Evolutionary conservation across 257 asterid species (phyloP), one percentile per base, ranked within the genome.

Genomic region (Galeopsis tetrahit): DNA sequence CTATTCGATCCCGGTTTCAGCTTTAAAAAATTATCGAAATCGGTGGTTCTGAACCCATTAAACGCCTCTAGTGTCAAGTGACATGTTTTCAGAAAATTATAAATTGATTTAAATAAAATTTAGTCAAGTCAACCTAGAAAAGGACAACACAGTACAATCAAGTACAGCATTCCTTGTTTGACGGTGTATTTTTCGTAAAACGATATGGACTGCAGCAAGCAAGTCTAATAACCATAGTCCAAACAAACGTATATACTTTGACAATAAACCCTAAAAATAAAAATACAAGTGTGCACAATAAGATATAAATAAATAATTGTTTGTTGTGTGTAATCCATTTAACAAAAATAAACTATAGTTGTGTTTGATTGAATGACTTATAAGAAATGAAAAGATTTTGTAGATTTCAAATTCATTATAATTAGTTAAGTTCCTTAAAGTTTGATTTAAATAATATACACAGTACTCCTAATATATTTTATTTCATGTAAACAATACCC

Each of bases 131-230:
- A 68, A 75, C 15, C 9, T 48, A 68, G 61, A 64, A 74, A 75
- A 46, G 1, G 81, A 82, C 84, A 68, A 34, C 48, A 71, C n/a
- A 33, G 85, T 83, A 83, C 85, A 62, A 83, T 83, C 79, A 74
- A 75, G 83, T 83, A 78, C 83, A 72, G 76, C 76, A 56, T 17
- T 56, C 68, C 63, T 75, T 52, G 71, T 71, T 80, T 80, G 82
- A 83, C 83, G 64, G 8, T 58, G 15, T 11, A 31, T 31, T 58
- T 4, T 58, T 34, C 21, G 10, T 15, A 53, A 7, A 15, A 15
- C 60, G 55, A 48, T 48, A 48, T 48, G 17, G 55, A 48, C 55
- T 48, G 55, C 55, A 48, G 21, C 55, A 2, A 48, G 8, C 55
- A 2, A 10, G 55, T 48, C 7, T 46, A 0, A n/a, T 49, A 49